These are phyloP conservation scores for Colletotrichum musae DNA, from an alignment of 2,329 filamentous ascomycete species.

Conservation along the genomic window DNA sequence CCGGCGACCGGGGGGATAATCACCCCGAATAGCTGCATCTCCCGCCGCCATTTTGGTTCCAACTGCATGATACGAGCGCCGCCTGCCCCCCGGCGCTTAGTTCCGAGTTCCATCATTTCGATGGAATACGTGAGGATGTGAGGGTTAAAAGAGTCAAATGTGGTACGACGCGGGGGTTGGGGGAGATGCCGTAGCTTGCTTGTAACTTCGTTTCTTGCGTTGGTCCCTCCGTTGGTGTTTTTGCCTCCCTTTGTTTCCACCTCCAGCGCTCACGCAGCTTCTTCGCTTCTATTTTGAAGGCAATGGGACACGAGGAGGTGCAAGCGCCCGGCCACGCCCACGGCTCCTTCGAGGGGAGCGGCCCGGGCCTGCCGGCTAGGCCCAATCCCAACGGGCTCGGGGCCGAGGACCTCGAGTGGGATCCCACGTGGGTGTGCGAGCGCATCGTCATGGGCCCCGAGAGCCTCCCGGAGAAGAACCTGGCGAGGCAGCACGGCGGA, in stretches of 20 bases:
- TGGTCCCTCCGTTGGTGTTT: too few relatives aligned
- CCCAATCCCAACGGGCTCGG: background rate
- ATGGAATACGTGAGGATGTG: background rate
- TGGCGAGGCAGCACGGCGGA: background rate
- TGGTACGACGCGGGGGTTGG: background rate
- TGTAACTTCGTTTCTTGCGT: too few relatives aligned
- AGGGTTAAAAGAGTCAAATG: background rate
- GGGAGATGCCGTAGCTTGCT: background rate
- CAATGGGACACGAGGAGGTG: background rate
- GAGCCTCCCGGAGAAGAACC: background rate
- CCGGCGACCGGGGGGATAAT: constrained; percentile 18
- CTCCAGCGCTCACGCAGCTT: background rate
- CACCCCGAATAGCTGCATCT: background rate
- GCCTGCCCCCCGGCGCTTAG: background rate
- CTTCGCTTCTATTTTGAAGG: background rate
- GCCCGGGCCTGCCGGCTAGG: background rate
- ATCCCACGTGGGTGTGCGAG: constrained; percentile 14
- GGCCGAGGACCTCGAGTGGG: background rate
- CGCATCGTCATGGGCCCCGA: background rate
- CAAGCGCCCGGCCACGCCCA: background rate
- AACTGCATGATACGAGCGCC: background rate
- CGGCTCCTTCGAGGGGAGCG: background rate
- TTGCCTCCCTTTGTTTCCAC: background rate
- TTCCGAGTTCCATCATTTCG: background rate
- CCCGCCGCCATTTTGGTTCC: background rate